These are phyloP conservation scores for Pachyrhizus erosus DNA, from an alignment of 306 rosid species.

Conservation along the genomic window DNA sequence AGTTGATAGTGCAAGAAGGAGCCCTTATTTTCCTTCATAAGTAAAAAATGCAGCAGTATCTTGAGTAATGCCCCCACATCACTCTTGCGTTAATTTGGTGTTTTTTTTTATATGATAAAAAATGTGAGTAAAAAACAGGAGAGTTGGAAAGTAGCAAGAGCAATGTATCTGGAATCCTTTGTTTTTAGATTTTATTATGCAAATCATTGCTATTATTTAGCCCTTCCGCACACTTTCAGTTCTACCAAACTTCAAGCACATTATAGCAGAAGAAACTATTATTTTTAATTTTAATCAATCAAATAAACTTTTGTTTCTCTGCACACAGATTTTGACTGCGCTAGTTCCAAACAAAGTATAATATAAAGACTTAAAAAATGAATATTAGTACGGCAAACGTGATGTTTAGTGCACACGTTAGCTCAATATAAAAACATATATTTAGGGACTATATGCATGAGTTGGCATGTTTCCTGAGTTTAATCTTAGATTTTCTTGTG, in stretches of 20 bases:
- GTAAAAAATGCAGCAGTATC: not conserved
- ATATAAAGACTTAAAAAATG: not conserved
- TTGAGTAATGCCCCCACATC: not conserved
- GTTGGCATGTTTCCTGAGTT: not conserved
- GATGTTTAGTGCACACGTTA: not conserved
- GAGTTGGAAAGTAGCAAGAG: not conserved
- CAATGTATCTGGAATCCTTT: not conserved
- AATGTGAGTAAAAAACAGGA: not conserved
- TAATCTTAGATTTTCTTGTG: slow-evolving; percentile 18
- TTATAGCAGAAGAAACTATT: not conserved
- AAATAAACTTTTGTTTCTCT: not conserved
- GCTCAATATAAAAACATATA: not conserved
- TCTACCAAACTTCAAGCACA: not conserved
- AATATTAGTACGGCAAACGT: not conserved
- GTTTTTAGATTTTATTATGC: not conserved
- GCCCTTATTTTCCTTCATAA: not conserved
- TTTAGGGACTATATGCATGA: not conserved
- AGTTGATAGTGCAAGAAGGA: not conserved
- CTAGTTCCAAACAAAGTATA: not conserved
- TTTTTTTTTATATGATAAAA: not conserved
- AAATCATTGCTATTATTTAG: not conserved
- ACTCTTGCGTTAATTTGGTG: not conserved
- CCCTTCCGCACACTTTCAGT: not conserved
- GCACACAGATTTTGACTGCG: not conserved
- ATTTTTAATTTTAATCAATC: not conserved